These are phyloP conservation scores for Pseudogymnoascus sp. DNA, from an alignment of 2,329 filamentous ascomycete genomes.

Conservation along the genomic window DNA sequence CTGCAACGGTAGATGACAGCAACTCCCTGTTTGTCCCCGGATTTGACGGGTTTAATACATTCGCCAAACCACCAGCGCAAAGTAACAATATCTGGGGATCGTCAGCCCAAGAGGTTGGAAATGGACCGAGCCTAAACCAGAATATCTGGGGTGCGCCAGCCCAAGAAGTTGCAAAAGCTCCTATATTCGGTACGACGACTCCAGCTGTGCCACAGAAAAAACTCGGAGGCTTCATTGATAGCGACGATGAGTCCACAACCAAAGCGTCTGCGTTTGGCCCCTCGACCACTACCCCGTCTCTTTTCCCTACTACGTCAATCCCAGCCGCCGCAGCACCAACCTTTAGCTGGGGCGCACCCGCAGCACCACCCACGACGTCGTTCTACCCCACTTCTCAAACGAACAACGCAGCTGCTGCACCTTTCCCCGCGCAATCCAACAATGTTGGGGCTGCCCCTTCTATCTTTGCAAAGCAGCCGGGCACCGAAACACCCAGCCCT, in stretches of 20 bases:
- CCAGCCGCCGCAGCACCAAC: neutral
- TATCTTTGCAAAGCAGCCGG: neutral
- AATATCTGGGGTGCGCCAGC: constrained; percentile 4
- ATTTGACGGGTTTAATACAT: neutral
- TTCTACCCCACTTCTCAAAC: neutral
- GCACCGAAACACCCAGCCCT: neutral
- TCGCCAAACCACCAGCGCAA: neutral
- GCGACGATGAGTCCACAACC: neutral
- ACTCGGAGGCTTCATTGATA: constrained; percentile 7
- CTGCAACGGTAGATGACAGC: neutral
- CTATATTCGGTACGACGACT: neutral
- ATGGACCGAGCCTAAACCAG: neutral
- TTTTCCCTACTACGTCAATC: neutral
- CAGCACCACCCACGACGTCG: neutral
- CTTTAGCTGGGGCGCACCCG: neutral
- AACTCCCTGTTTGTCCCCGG: constrained; percentile 10
- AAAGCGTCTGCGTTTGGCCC: neutral
- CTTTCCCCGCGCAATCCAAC: neutral
- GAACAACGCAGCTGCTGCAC: neutral
- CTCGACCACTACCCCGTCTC: neutral
- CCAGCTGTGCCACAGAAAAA: neutral
- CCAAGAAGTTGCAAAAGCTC: neutral
- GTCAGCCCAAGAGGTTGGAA: neutral
- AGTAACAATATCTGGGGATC: neutral
- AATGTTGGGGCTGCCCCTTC: neutral